Percentiles rank a stretch among this genome's conserved stretches.
Conservation (phyloP, 352 stramenopile genomes). For the Peronosclerospora sorghi region DNA sequence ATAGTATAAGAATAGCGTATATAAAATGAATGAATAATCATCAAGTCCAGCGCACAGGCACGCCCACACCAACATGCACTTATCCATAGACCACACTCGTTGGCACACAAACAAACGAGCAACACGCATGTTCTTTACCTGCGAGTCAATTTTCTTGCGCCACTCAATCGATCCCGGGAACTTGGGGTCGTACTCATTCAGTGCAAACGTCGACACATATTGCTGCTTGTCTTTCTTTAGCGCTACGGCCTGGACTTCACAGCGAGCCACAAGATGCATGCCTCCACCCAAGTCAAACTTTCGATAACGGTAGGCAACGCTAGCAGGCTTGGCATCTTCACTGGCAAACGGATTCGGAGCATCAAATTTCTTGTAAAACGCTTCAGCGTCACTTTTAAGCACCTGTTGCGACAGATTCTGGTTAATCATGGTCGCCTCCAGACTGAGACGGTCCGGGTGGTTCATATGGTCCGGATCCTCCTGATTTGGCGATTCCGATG, state of each 20-base stretch:
- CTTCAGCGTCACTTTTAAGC: constrained; percentile 47
- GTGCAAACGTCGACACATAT: constrained; percentile 91
- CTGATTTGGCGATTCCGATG: constrained; percentile 80
- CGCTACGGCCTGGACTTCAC: constrained; percentile 90
- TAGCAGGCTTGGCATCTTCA: constrained; percentile 85
- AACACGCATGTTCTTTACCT: constrained; percentile 47
- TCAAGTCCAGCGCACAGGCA: constrained; percentile 33
- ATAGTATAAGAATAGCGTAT: constrained; percentile 62
- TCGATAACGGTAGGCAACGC: constrained; percentile 94
- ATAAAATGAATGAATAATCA: constrained; percentile 43
- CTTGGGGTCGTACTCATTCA: constrained; percentile 97
- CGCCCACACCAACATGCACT: constrained; percentile 3
- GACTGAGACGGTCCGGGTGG: constrained; percentile 89
- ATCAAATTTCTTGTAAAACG: constrained; percentile 53
- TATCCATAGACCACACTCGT: constrained; percentile 2
- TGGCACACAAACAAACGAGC: constrained; percentile 1
- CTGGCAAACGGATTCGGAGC: constrained; percentile 91
- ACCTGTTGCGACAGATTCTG: constrained; percentile 98
- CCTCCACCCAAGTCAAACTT: constrained; percentile 90
- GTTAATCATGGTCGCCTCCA: constrained; percentile 98
- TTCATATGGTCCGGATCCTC: constrained; percentile 91
- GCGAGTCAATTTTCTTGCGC: constrained; percentile 95
- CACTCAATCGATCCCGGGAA: constrained; percentile 82
- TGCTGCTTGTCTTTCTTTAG: constrained; percentile 81
- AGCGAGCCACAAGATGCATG: constrained; percentile 87